Conservation (phyloP, 2,329 filamentous ascomycete genomes). For the Akanthomyces lecanii region DNA sequence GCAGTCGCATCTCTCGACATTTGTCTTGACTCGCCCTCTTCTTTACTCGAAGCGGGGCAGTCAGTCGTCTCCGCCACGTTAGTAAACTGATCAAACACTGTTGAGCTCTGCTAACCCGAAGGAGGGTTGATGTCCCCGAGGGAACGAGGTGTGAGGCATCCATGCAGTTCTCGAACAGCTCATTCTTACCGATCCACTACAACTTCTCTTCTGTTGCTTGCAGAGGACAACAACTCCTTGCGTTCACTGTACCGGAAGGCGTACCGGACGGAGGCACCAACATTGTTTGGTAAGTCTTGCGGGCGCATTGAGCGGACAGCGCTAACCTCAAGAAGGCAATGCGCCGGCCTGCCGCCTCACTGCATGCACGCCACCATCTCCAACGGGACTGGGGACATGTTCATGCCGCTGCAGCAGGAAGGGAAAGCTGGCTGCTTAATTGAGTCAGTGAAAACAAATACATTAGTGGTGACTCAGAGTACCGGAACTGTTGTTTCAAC, state of each 20-base stretch:
- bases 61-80: background rate
- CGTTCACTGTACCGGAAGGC: slow-evolving; percentile 9
- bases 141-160: slow-evolving; percentile 15
- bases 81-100: background rate
- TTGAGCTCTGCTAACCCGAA: background rate
- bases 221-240: slow-evolving; percentile 8
- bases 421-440: background rate
- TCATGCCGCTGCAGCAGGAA: background rate
- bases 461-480: background rate
- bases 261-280: slow-evolving; percentile 13
- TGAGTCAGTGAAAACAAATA: background rate
- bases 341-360: slow-evolving; percentile 11
- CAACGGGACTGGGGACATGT: background rate
- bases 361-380: background rate
- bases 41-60: background rate
- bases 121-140: slow-evolving; percentile 6
- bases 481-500: background rate
- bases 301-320: no score
- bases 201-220: slow-evolving; percentile 14
- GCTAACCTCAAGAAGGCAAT: slow-evolving; percentile 15
- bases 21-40: background rate
- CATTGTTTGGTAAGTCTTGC: slow-evolving; percentile 13
- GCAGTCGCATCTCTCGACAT: background rate
- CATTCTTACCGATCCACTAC: slow-evolving; percentile 15
- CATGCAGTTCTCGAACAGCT: slow-evolving; percentile 11